Conservation (phyloP, 768 basidiomycete species). For the Collybia mongolica region DNA sequence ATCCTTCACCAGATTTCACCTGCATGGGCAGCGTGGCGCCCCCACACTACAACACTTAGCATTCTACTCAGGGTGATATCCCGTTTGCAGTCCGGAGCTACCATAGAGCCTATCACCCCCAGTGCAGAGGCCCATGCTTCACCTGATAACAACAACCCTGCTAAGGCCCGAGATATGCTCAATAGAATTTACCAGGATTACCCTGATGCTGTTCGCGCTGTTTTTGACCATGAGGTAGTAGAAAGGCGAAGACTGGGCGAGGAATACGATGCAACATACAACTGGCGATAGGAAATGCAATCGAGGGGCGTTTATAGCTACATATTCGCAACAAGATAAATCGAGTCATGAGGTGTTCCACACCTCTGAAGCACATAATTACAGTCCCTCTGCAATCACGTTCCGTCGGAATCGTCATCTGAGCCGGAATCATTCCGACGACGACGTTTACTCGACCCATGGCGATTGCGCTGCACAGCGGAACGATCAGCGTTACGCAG, state of each 20-base stretch:
- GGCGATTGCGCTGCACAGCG: conserved; percentile 68
- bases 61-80: conserved; percentile 45
- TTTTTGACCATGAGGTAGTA: conserved; percentile 29
- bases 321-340: conserved; percentile 5
- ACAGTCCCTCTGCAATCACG: conserved; percentile 9
- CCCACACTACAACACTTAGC: conserved; percentile 50
- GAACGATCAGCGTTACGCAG: conserved; percentile 18
- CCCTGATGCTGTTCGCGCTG: conserved; percentile 39
- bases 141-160: conserved; percentile 16
- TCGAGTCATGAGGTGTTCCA: neutral
- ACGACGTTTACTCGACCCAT: conserved; percentile 68
- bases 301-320: conserved; percentile 3
- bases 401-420: conserved; percentile 69
- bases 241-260: conserved; percentile 26
- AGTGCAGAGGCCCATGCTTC: conserved; percentile 23
- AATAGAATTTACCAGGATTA: conserved; percentile 45
- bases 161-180: conserved; percentile 40
- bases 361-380: conserved; percentile 1
- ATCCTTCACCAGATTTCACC: conserved; percentile 65
- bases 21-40: conserved; percentile 63
- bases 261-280: conserved; percentile 30
- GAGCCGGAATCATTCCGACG: conserved; percentile 62
- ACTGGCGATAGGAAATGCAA: conserved; percentile 12
- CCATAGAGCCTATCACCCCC: conserved; percentile 39
- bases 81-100: conserved; percentile 49